Conservation (phyloP, 2,329 filamentous ascomycete genomes). For the Colletotrichum sublineola region DNA sequence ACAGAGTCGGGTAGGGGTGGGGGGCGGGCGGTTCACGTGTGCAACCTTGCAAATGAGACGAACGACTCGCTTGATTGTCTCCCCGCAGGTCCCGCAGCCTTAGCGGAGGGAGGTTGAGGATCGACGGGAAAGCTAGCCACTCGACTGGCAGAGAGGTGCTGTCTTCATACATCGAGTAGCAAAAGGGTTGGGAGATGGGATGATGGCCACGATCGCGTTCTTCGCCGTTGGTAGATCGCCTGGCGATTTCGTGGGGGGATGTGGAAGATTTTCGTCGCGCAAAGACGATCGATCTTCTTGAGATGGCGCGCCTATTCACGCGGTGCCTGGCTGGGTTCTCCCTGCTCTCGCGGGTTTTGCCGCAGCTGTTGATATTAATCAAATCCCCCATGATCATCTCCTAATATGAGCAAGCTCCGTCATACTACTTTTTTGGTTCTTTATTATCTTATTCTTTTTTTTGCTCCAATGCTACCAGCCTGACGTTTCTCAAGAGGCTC, state of each 20-base stretch:
- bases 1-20: slow-evolving; percentile 2
- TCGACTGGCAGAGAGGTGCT: background rate
- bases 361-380: slow-evolving; percentile 35
- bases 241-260: slow-evolving; percentile 6
- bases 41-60: slow-evolving; percentile 35
- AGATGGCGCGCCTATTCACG: slow-evolving; percentile 10
- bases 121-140: slow-evolving; percentile 6
- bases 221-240: background rate
- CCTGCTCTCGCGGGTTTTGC: slow-evolving; percentile 18
- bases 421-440: background rate
- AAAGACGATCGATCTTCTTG: slow-evolving; percentile 6
- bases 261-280: slow-evolving; percentile 21
- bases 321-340: background rate
- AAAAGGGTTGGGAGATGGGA: slow-evolving; percentile 1
- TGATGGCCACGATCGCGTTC: slow-evolving; percentile 1
- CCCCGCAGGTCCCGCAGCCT: slow-evolving; percentile 23
- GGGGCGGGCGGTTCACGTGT: slow-evolving; percentile 16
- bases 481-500: background rate
- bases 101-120: slow-evolving; percentile 17
- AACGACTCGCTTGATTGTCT: slow-evolving; percentile 37
- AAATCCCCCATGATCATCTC: slow-evolving; percentile 30
- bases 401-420: slow-evolving; percentile 35
- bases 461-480: slow-evolving; percentile 29
- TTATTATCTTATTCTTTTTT: background rate
- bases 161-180: background rate